Percentiles rank a stretch among this genome's conserved stretches.
Conservation (phyloP, 2,329 filamentous ascomycete genomes). For the Arachnopeziza araneosa region DNA sequence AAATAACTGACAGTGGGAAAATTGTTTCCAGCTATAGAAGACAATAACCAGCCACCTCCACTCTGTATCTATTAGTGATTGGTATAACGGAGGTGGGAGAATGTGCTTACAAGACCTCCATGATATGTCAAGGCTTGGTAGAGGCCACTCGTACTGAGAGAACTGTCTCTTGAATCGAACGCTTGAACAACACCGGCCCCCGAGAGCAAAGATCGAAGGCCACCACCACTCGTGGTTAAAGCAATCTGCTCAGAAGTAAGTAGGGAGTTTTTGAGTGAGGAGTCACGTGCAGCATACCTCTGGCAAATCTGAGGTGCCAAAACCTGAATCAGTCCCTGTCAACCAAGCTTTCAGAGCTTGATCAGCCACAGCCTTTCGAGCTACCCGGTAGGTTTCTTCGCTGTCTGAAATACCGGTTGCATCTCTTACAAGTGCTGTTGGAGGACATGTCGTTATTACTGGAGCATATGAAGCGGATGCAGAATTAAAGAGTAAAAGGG, state of each 20-base stretch:
- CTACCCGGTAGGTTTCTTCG: slow-evolving; percentile 35
- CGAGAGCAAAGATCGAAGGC: slow-evolving; percentile 36
- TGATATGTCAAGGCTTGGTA: slow-evolving; percentile 43
- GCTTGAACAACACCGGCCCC: slow-evolving; percentile 36
- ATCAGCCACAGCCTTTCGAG: slow-evolving; percentile 36
- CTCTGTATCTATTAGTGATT: slow-evolving; percentile 18
- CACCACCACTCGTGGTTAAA: slow-evolving; percentile 39
- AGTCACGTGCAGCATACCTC: slow-evolving; percentile 16
- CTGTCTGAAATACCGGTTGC: slow-evolving; percentile 33
- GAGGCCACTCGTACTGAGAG: slow-evolving; percentile 35
- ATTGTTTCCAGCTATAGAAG: slow-evolving; percentile 40
- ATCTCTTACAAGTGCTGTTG: slow-evolving; percentile 32
- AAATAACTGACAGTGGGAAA: slow-evolving; percentile 39
- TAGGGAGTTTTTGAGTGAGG: background rate
- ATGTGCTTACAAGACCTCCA: slow-evolving; percentile 32
- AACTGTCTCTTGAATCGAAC: slow-evolving; percentile 38
- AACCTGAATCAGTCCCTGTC: slow-evolving; percentile 30
- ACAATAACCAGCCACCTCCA: slow-evolving; percentile 42
- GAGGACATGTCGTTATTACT: slow-evolving; percentile 33
- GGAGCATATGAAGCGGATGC: slow-evolving; percentile 31
- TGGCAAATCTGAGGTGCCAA: slow-evolving; percentile 34
- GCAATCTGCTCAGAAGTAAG: slow-evolving; percentile 27
- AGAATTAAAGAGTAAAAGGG: slow-evolving; percentile 7
- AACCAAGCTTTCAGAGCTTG: slow-evolving; percentile 35
- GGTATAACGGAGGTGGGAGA: background rate